Percentiles rank a stretch among this genome's conserved stretches.
Conservation (phyloP, 371 early-diverging fungal species). For the Syncephalastrum contaminatum region DNA sequence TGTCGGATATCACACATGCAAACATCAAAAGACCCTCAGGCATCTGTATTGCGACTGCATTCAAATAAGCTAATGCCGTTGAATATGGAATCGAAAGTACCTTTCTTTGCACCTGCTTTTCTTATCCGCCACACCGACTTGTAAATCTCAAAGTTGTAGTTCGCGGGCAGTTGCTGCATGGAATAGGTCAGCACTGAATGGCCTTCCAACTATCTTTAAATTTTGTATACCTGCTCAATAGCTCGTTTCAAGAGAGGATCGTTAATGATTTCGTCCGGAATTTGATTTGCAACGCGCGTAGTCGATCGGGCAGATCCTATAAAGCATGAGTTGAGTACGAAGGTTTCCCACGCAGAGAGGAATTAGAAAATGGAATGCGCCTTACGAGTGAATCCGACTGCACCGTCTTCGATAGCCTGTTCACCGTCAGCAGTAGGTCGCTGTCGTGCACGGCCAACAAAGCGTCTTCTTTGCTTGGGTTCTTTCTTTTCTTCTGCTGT, state of each 20-base stretch:
- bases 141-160: conserved; percentile 99
- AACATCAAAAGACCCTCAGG: conserved; percentile 99
- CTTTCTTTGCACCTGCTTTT: conserved; percentile 75
- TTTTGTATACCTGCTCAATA: conserved; percentile 59
- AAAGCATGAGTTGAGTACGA: not conserved
- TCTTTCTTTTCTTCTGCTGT: no score
- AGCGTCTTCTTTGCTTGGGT: no score
- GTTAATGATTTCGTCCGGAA: conserved; percentile 85
- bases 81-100: conserved; percentile 27
- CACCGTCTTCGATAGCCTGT: conserved; percentile 57
- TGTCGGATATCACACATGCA: conserved; percentile 91
- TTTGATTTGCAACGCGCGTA: conserved; percentile 67
- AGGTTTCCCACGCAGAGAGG: conserved; percentile 8
- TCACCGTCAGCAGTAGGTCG: no score
- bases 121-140: conserved; percentile 95
- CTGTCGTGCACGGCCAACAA: no score
- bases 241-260: conserved; percentile 79
- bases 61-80: not conserved
- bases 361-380: not conserved
- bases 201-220: not conserved
- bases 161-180: conserved; percentile 74
- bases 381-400: conserved; percentile 50
- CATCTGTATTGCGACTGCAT: conserved; percentile 94
- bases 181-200: not conserved
- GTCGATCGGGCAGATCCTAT: conserved; percentile 24